Evolutionary conservation across 768 basidiomycete species (phyloP).

Genomic region (Xanthoconium purpureum): DNA sequence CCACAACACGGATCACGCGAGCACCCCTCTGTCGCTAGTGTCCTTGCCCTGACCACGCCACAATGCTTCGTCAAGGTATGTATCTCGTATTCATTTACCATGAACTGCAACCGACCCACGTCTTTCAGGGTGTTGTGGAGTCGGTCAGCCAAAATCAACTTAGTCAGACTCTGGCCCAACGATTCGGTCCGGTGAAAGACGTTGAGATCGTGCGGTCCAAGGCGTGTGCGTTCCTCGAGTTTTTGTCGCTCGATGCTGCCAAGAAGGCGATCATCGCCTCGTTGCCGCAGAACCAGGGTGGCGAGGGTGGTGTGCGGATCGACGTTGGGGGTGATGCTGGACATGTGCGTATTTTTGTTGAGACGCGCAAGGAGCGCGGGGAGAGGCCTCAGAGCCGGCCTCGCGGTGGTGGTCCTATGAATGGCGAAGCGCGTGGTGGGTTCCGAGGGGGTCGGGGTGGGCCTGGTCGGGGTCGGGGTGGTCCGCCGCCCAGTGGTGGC

Average conservation of each 20-base stretch:
- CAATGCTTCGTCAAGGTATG: slow-evolving; percentile 92
- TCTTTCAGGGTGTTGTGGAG: slow-evolving; percentile 66
- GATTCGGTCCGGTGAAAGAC: slow-evolving; percentile 83
- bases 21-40: slow-evolving; percentile 50
- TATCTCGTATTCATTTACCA: neutral
- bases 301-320: slow-evolving; percentile 85
- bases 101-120: neutral
- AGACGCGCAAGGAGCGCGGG: slow-evolving; percentile 88
- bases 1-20: slow-evolving; percentile 40
- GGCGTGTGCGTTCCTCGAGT: slow-evolving; percentile 95
- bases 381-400: slow-evolving; percentile 68
- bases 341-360: slow-evolving; percentile 64
- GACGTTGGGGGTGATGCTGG: slow-evolving; percentile 57
- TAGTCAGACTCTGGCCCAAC: slow-evolving; percentile 44
- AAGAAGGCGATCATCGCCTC: slow-evolving; percentile 78
- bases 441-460: slow-evolving; percentile 47
- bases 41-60: slow-evolving; percentile 59
- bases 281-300: slow-evolving; percentile 64
- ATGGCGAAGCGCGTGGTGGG: slow-evolving; percentile 45
- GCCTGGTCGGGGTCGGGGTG: slow-evolving; percentile 41
- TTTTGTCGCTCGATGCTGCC: slow-evolving; percentile 72
- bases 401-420: slow-evolving; percentile 58
- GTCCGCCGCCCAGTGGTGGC: slow-evolving; percentile 28
- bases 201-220: slow-evolving; percentile 84
- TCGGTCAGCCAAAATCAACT: slow-evolving; percentile 53